These are phyloP conservation scores for Rhizopus stolonifer DNA, from an alignment of 371 early-diverging fungal species.

Conservation along the genomic window DNA sequence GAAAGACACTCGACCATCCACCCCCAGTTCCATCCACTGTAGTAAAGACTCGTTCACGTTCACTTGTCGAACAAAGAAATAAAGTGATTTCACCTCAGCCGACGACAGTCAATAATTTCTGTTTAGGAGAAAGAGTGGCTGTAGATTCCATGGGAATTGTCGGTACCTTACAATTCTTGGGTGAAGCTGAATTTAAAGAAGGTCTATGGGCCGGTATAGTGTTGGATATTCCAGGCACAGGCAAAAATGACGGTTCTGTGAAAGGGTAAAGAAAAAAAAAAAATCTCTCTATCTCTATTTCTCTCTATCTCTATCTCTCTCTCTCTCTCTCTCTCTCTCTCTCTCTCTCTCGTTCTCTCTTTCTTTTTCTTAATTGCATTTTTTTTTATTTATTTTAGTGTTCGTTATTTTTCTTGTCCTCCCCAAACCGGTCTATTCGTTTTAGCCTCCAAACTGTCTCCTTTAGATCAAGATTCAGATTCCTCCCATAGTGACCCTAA, in stretches of 20 bases:
- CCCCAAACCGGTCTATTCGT: slow-evolving; percentile 32
- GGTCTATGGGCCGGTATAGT: slow-evolving; percentile 82
- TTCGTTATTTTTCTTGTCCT: slow-evolving; percentile 33
- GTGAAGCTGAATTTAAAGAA: slow-evolving; percentile 68
- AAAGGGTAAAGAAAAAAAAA: slow-evolving; percentile 66
- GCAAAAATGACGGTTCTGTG: slow-evolving; percentile 77
- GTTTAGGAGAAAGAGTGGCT: slow-evolving; percentile 63
- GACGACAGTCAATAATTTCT: slow-evolving; percentile 11
- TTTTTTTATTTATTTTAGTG: slow-evolving; percentile 6
- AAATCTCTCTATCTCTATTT: too few relatives aligned
- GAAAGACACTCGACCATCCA: slow-evolving; percentile 20
- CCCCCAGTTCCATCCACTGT: slow-evolving; percentile 16
- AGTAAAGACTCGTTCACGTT: slow-evolving; percentile 23
- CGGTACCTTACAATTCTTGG: slow-evolving; percentile 76
- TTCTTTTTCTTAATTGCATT: background rate
- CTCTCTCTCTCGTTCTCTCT: too few relatives aligned
- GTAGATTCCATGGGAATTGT: slow-evolving; percentile 67
- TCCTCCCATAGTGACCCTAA: slow-evolving; percentile 19
- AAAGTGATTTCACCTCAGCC: slow-evolving; percentile 11
- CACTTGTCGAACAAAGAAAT: slow-evolving; percentile 8
- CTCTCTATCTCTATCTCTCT: too few relatives aligned
- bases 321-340: too few relatives aligned
- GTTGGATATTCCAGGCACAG: slow-evolving; percentile 63
- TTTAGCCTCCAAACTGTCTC: slow-evolving; percentile 21
- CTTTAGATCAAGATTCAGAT: slow-evolving; percentile 34